phyloP scores from a whole-genome alignment of 805 yeast genomes.

The Scheffersomyces ergatensis region DNA sequence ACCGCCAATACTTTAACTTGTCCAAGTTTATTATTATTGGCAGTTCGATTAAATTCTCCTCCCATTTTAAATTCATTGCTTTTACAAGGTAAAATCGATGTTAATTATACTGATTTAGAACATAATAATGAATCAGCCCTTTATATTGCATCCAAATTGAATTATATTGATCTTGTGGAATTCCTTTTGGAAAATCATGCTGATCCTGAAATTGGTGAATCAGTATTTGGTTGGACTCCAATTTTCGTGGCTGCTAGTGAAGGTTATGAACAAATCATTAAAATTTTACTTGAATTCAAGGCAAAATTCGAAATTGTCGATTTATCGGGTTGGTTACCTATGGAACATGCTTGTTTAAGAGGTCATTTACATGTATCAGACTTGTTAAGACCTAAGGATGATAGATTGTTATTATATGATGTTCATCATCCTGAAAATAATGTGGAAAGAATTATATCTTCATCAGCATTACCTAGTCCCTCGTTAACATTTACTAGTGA shows the following conservation, averaged over 20 bases:
- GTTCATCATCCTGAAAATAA: constrained; percentile 35
- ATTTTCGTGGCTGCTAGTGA: constrained; percentile 87
- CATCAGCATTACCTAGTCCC: constrained; percentile 7
- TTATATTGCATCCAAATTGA: constrained; percentile 73
- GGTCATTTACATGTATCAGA: constrained; percentile 78
- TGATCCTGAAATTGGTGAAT: constrained; percentile 71
- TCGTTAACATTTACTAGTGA: constrained; percentile 5
- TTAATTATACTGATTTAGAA: constrained; percentile 60
- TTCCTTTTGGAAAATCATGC: constrained; percentile 61
- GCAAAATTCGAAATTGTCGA: constrained; percentile 61
- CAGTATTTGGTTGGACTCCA: constrained; percentile 91
- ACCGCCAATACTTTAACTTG: constrained; percentile 41
- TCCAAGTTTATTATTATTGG: constrained; percentile 61
- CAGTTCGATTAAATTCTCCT: constrained; percentile 63
- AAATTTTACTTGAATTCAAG: constrained; percentile 49
- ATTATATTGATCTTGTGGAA: constrained; percentile 51
- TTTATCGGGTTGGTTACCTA: constrained; percentile 94
- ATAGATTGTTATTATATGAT: constrained; percentile 30
- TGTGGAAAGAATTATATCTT: constrained; percentile 16
- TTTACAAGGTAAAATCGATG: constrained; percentile 54
- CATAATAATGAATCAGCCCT: constrained; percentile 72
- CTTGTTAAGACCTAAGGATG: constrained; percentile 50
- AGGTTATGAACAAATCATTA: constrained; percentile 61
- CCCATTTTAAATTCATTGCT: constrained; percentile 55
- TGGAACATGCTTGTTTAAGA: constrained; percentile 90